These are phyloP conservation scores for Pneumocystis oryctolagi DNA, from an alignment of 1,139 yeast species.

Conservation along the genomic window DNA sequence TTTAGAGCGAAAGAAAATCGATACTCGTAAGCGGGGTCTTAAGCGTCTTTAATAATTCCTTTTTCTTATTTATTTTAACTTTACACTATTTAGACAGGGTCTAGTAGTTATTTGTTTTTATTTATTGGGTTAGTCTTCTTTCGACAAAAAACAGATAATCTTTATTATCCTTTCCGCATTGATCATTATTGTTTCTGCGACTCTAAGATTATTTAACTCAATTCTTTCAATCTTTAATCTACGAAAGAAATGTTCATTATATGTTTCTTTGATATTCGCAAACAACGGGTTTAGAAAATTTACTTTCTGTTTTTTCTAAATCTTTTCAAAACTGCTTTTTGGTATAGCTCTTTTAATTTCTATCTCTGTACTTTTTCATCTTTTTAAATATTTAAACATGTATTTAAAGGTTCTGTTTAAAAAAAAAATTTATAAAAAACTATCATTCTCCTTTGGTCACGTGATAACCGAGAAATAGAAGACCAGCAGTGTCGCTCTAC, in stretches of 20 bases:
- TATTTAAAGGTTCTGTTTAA: too few species aligned
- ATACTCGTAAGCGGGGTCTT: not conserved
- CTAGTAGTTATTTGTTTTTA: not conserved
- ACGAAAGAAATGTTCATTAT: not conserved
- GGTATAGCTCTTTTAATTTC: too few species aligned
- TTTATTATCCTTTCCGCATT: too few species aligned
- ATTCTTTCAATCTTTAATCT: not conserved
- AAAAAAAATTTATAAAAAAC: too few species aligned
- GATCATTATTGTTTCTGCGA: not conserved
- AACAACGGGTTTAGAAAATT: too few species aligned
- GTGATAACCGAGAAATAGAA: too few species aligned
- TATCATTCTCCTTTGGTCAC: not conserved
- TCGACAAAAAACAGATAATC: not conserved
- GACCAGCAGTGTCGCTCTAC: too few species aligned
- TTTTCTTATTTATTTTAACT: not conserved
- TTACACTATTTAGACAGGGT: not conserved
- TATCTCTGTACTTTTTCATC: too few species aligned
- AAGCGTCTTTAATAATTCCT: not conserved
- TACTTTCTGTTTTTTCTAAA: too few species aligned
- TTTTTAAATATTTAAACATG: too few species aligned
- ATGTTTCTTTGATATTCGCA: not conserved
- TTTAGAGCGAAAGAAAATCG: not conserved
- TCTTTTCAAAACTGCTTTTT: too few species aligned
- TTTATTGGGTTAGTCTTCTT: not conserved
- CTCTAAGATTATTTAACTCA: not conserved